Evolutionary conservation across 1,139 yeast species (phyloP).

Genomic region (Lodderomyces jiufengensis): DNA sequence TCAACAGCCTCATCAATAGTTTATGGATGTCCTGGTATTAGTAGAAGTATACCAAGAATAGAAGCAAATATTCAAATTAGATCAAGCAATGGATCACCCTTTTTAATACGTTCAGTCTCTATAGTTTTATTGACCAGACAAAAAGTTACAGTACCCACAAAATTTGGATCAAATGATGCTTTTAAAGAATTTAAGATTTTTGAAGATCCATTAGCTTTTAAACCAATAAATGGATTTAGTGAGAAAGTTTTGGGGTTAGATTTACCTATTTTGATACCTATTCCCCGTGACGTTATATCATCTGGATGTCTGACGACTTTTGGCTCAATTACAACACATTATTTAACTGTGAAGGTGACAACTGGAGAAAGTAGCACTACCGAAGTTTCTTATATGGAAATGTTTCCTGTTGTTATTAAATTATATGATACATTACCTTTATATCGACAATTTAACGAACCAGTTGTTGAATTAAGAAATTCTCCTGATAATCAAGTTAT

Average conservation of each 20-base stretch:
- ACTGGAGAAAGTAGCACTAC: constrained; percentile 31
- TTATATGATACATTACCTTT: constrained; percentile 52
- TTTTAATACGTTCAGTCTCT: constrained; percentile 35
- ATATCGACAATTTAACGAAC: constrained; percentile 52
- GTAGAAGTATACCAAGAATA: constrained; percentile 52
- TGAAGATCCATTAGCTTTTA: constrained; percentile 35
- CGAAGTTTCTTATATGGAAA: constrained; percentile 31
- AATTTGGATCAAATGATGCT: constrained; percentile 42
- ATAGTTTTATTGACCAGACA: constrained; percentile 38
- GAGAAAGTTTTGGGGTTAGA: constrained; percentile 50
- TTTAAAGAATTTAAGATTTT: constrained; percentile 32
- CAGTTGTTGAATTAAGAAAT: constrained; percentile 35
- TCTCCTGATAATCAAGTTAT: constrained; percentile 42
- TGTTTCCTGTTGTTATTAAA: constrained; percentile 47
- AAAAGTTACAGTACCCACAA: constrained; percentile 36
- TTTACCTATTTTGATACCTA: constrained; percentile 55
- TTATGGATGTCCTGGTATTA: constrained; percentile 63
- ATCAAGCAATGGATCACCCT: constrained; percentile 36
- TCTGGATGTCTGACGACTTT: constrained; percentile 39
- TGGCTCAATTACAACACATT: constrained; percentile 40
- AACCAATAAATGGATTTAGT: constrained; percentile 37
- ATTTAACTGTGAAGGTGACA: constrained; percentile 30
- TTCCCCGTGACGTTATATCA: constrained; percentile 53
- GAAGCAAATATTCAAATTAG: constrained; percentile 42
- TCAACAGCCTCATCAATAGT: constrained; percentile 49